Base-by-base conservation (phyloP, 495 filamentous ascomycete genomes). In the Neurospora sp. region DNA sequence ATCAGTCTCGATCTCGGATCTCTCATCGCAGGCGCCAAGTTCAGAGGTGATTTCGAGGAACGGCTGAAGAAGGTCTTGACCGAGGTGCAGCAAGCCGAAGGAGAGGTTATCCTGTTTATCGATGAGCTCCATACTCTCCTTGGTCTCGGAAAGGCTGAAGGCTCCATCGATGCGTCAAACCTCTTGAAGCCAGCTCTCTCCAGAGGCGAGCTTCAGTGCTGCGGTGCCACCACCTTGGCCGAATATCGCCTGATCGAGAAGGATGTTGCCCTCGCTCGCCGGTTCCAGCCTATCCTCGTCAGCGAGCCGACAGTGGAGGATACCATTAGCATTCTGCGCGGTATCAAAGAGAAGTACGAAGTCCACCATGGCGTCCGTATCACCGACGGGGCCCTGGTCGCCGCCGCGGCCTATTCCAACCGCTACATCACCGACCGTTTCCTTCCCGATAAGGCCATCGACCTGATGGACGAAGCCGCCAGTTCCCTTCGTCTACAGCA, bases 361-460 rank as follows among this genome's bases (percentile, higher is more conserved):
- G 93, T 98, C 16, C 96, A 99, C 77, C 96, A 99, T 80, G 92
- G 92, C 77, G 95, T 98, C 7, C 87, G 95, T 73, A 98, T 99
- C 74, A 96, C 94, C 0, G 96, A 98, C 79, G 92, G 90, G 27
- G 95, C 96, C 14, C 85, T 98, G 20, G 95, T 99, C 8, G 92
- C 96, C 5, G 96, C 96, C 20, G 95, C 96, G 10, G 92, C 92
- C 0, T 92, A 95, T 80, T 94, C 92, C 71, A 98, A 98, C 77
- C 92, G 96, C 39, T 99, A 99, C 78, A 96, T 99, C 75, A 97
- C 93, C 60, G 95, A 98, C 79, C 92, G 96, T 42, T 98, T 96
- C 81, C 86, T 98, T 1, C 95, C 96, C 2, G 95, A 98, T 81
- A 98, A 98, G 79, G 96, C 96, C 8, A 99, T 99, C 74, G 96